Evolutionary conservation across 1,139 yeast species (phyloP).

Genomic region (Debaryomyces subglobosus): DNA sequence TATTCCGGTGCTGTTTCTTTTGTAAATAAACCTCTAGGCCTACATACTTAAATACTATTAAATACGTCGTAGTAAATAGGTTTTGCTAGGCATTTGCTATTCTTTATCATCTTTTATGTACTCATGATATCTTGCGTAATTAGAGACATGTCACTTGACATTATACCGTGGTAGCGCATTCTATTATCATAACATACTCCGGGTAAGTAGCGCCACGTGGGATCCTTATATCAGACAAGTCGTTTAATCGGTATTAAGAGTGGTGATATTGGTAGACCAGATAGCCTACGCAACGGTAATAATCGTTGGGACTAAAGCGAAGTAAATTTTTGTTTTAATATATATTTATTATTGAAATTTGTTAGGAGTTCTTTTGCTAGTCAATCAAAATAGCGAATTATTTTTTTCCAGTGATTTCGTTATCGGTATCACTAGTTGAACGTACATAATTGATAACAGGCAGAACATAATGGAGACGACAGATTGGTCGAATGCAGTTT

Average conservation of each 20-base stretch:
- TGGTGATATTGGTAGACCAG: background rate
- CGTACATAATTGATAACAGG: background rate
- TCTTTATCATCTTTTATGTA: background rate
- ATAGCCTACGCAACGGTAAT: conserved; percentile 1
- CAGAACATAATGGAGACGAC: conserved; percentile 9
- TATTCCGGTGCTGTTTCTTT: background rate
- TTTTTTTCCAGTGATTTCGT: background rate
- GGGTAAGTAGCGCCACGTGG: background rate
- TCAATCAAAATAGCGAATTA: background rate
- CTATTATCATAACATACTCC: background rate
- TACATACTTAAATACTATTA: no score
- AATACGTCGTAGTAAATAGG: background rate
- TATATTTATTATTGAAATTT: background rate
- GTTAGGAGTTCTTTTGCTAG: background rate
- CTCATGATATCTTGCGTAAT: background rate
- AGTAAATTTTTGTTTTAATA: background rate
- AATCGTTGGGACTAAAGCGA: background rate
- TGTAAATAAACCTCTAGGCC: background rate
- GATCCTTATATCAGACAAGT: background rate
- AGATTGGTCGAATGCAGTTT: conserved; percentile 10
- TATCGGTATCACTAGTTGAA: background rate
- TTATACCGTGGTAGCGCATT: background rate
- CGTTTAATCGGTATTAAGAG: background rate
- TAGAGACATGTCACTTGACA: background rate
- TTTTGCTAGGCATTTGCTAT: background rate